Evolutionary conservation across 306 rosid genomes (phyloP), one percentile per base, ranked within the genome.

Genomic region (Quercus bicolor): DNA sequence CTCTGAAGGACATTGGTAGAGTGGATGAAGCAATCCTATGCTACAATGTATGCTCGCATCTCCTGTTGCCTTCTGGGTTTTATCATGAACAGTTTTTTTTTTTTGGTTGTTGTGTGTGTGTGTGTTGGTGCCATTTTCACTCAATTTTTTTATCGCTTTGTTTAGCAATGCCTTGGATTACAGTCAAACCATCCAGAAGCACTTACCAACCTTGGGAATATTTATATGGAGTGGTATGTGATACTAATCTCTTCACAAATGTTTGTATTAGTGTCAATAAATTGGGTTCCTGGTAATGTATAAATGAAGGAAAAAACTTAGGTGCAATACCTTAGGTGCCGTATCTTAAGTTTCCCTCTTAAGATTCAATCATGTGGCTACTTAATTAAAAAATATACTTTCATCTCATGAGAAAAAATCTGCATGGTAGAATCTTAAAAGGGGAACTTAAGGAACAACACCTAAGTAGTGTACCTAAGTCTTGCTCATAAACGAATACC

Each of bases 161-260:
- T 89, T 90, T 82, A 96, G 99, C 96, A 96, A 91, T 96, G 99
- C 86, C 98, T 96, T 79, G 54, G 86, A 43, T 75, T 96, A 69
- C 98, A 96, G 81, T 92, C 98, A 15, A 96, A 87, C 87, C 99
- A 96, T 57, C 98, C 99, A 21, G 98, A 96, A 79, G 99, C 99
- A 21, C 90, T 89, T 62, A 96, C 98, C 82, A 94, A 94, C 84
- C 97, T 94, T 74, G 98, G 98, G 77, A 94, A 94, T 77, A 94
- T 92, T 80, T 94, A 94, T 79, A 94, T 94, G 98, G 98, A 94
- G 75, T 94, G 98, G 98, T 92, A 90, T 73, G 85, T 40, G 61
- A 57, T 77, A 71, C 81, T 33, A 64, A 56, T 24, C 52, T 70
- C 72, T 28, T 60, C 70, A 56, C 53, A 48, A 48, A 48, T 48